A percentile compares a stretch with the other conserved stretches of the same genome.
Conservation (phyloP, 2,329 filamentous ascomycete species). For the Plectosphaerella cucumerina region DNA sequence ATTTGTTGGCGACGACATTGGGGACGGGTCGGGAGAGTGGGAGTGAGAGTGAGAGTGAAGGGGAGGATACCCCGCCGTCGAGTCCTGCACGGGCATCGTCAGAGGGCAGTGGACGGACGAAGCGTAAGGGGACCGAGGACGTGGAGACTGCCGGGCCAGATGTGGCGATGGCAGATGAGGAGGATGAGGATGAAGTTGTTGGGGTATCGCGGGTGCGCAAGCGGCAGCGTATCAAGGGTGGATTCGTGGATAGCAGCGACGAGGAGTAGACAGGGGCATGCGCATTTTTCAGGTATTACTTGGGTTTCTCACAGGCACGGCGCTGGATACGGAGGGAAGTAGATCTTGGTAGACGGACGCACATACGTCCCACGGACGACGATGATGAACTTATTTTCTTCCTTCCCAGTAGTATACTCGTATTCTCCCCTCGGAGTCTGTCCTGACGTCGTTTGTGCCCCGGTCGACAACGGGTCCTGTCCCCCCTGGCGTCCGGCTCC, state of each 20-base stretch:
- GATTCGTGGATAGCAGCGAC: conserved; percentile 58
- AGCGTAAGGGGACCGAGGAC: conserved; percentile 2
- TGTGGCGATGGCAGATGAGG: conserved; percentile 9
- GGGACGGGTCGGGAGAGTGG: conserved; percentile 18
- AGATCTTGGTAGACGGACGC: no score
- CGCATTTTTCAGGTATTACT: background rate
- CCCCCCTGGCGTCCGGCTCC: no score
- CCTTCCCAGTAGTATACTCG: no score
- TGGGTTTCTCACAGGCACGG: background rate
- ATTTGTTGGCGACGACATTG: conserved; percentile 7
- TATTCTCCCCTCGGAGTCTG: no score
- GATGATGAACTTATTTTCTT: no score
- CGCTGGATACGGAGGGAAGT: no score
- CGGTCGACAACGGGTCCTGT: no score
- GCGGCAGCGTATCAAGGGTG: conserved; percentile 42
- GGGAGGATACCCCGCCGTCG: conserved; percentile 5
- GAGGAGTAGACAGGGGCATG: conserved; percentile 45
- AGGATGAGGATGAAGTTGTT: conserved; percentile 36
- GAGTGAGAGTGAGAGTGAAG: conserved; percentile 2
- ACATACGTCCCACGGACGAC: no score
- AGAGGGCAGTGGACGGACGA: conserved; percentile 5
- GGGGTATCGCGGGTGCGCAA: conserved; percentile 29
- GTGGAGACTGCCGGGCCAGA: background rate
- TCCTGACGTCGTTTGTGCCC: no score
- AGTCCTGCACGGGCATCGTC: conserved; percentile 7